Conservation (phyloP, 2,329 filamentous ascomycete species). For the Sarocladium strictum region DNA sequence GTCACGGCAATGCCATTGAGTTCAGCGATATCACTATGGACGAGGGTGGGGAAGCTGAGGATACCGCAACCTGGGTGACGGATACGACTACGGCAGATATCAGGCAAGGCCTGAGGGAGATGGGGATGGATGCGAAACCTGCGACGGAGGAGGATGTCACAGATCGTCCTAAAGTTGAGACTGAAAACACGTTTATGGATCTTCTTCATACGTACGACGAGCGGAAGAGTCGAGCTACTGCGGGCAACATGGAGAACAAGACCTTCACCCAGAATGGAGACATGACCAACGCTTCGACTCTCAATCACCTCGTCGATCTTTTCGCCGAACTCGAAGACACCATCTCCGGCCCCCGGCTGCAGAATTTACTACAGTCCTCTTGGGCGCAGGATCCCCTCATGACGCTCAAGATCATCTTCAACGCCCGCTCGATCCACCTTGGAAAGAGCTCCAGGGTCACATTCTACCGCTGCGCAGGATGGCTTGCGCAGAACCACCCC, state of each 20-base stretch:
- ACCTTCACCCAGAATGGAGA: constrained; percentile 48
- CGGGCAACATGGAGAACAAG: constrained; percentile 29
- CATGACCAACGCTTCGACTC: constrained; percentile 40
- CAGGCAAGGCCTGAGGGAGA: constrained; percentile 9
- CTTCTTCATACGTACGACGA: constrained; percentile 21
- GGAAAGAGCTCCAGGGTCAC: constrained; percentile 43
- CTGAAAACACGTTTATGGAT: constrained; percentile 27
- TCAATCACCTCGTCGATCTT: constrained; percentile 42
- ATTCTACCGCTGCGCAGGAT: constrained; percentile 50
- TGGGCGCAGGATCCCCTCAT: constrained; percentile 42
- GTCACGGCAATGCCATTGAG: constrained; percentile 8
- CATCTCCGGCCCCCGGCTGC: constrained; percentile 29
- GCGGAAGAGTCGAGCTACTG: not conserved
- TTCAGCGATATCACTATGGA: not conserved
- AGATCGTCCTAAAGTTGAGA: not conserved
- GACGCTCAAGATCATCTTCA: constrained; percentile 56
- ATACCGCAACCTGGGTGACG: constrained; percentile 12
- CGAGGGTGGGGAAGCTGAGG: not conserved
- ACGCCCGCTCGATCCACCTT: constrained; percentile 53
- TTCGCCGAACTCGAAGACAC: constrained; percentile 45
- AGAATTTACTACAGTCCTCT: constrained; percentile 36
- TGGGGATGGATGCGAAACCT: constrained; percentile 9
- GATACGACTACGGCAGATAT: constrained; percentile 21
- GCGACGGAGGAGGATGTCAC: not conserved
- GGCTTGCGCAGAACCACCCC: constrained; percentile 50